Evolutionary conservation across 2,329 filamentous ascomycete genomes (phyloP).

Genomic region (Davidsoniella virescens): DNA sequence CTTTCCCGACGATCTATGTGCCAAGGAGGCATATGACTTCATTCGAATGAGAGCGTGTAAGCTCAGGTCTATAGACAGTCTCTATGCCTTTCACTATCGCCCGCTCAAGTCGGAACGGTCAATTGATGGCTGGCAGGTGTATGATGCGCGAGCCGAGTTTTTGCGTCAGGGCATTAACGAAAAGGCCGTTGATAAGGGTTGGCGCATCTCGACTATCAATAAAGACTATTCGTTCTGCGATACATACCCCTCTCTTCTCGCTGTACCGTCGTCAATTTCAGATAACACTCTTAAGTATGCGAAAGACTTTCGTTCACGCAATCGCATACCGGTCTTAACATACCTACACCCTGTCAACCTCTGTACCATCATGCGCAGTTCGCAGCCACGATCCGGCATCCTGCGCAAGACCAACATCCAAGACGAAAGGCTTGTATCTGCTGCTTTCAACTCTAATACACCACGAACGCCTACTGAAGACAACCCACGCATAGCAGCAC

Average conservation of each 20-base stretch:
- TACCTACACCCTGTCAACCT: slow-evolving; percentile 97
- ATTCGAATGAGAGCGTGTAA: slow-evolving; percentile 70
- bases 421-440: slow-evolving; percentile 82
- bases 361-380: slow-evolving; percentile 88
- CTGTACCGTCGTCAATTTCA: slow-evolving; percentile 79
- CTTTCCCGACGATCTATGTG: slow-evolving; percentile 57
- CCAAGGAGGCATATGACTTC: slow-evolving; percentile 74
- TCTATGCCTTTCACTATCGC: slow-evolving; percentile 80
- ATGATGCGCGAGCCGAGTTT: slow-evolving; percentile 75
- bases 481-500: too few species aligned
- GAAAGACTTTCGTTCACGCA: slow-evolving; percentile 71
- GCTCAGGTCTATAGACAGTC: slow-evolving; percentile 66
- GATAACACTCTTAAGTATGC: slow-evolving; percentile 95
- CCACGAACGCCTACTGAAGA: too few species aligned
- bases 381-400: slow-evolving; percentile 78
- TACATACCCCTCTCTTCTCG: slow-evolving; percentile 75
- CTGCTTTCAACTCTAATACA: slow-evolving; percentile 67
- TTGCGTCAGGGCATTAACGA: slow-evolving; percentile 72
- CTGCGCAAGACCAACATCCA: slow-evolving; percentile 82
- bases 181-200: slow-evolving; percentile 61
- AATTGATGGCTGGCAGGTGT: slow-evolving; percentile 67
- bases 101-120: slow-evolving; percentile 57
- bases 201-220: slow-evolving; percentile 86
- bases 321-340: slow-evolving; percentile 73
- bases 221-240: slow-evolving; percentile 78